Conservation (phyloP, 106 monocot species). For the Posidonia australis region DNA sequence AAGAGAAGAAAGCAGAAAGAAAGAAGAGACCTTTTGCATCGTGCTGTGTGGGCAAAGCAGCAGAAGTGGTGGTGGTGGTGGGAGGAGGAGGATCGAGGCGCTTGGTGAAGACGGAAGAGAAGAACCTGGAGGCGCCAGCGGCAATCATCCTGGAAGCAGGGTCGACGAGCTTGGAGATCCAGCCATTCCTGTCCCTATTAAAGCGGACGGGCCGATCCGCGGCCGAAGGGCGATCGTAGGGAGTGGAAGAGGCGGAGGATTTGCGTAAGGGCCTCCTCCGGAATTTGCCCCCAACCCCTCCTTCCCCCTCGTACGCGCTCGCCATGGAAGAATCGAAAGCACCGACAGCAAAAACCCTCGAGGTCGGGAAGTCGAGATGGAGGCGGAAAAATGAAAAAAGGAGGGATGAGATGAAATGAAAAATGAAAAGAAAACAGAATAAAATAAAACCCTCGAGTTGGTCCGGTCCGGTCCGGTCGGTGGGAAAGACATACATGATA, state of each 20-base stretch:
- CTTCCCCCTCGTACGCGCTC: background rate
- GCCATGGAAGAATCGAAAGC: background rate
- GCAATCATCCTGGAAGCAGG: slow-evolving; percentile 61
- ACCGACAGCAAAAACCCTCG: background rate
- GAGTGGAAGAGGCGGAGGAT: background rate
- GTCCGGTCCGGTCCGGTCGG: too few relatives aligned
- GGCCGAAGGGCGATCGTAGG: background rate
- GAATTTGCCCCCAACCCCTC: background rate
- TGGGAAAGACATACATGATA: too few relatives aligned
- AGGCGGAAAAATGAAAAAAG: background rate
- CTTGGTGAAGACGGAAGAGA: slow-evolving; percentile 54
- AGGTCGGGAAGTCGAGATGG: background rate
- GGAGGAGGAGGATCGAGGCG: slow-evolving; percentile 23
- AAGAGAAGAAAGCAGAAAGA: background rate
- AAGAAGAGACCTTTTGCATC: background rate
- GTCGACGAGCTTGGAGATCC: slow-evolving; percentile 75
- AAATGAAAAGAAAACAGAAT: too few relatives aligned
- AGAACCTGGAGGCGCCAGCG: slow-evolving; percentile 43
- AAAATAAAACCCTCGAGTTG: too few relatives aligned
- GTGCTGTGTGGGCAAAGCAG: background rate
- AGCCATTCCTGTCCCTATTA: slow-evolving; percentile 18
- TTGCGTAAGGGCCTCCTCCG: background rate
- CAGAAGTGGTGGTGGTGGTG: background rate
- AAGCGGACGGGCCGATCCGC: background rate
- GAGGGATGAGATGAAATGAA: too few relatives aligned